Evolutionary conservation across 805 yeast species (phyloP), one percentile per base, ranked within the genome.

Genomic region (Kluyveromyces nonfermentans): DNA sequence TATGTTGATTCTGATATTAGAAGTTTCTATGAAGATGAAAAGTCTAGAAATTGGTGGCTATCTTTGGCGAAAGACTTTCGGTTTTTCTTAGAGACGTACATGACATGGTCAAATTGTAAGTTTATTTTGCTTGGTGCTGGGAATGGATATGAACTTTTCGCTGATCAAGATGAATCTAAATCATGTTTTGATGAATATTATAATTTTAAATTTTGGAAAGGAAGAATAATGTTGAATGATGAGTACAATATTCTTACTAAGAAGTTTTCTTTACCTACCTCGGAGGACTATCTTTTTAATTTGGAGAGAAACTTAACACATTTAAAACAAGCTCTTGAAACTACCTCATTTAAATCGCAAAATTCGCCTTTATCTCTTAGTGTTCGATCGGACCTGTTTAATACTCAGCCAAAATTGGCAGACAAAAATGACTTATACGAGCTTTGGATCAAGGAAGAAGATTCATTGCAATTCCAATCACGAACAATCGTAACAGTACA

Each of bases 401-500:
- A 50, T 0, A 45, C 55, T 0, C 38, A 48, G 1, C 81, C 83
- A 0, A 50, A 50, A 10, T 54, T 77, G 8, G 45, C 69, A 1
- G 57, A 59, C 17, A 55, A 57, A 41, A 64, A 69, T 21, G 43
- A 54, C 0, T 51, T 55, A 5, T 65, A 65, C 47, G 80, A 80
- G 44, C 46, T 77, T 34, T 82, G 87, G 87, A 53, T 63, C 5
- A 70, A 74, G 45, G 42, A 50, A 16, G 78, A 74, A 40, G 28
- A 46, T 2, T 55, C 59, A 17, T 46, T 46, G 15, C 41, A 52
- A 22, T 52, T 60, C 47, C 28, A 51, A 3, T 60, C 65, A 1
- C 71, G 67, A 45, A 50, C 63, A 0, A 59, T 69, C 10, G 47
- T 77, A 0, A 71, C 80, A 2, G 58, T 79, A 35, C 80, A 77